Evolutionary conservation across 164 flowering plant genomes (phyloP), one percentile per base, ranked within the genome.

Genomic region (Litsea cubeba): DNA sequence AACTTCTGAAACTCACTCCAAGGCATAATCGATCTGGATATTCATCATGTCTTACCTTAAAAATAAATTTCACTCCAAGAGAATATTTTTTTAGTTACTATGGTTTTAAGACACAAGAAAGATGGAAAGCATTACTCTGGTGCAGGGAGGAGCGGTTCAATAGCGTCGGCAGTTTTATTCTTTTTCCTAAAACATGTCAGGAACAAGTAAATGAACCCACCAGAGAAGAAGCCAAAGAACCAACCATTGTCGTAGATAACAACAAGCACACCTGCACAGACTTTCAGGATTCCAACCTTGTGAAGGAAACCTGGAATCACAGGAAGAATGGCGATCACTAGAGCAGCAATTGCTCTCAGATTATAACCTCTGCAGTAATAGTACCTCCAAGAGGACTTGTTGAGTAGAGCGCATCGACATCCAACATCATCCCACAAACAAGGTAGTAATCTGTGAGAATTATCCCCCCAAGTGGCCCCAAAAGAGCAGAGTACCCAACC

Each of bases 401-500:
- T 0, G 89, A 74, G 75, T 95, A 95, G 76, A 95, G 74, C 18
- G 88, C 91, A 50, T 74, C 74, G 1, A 91, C n/a, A n/a, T 85
- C 82, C 60, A 95, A 68, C 4, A 83, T 80, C 28, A 76, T 85
- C 0, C 77, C 58, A n/a, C 77, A 85, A 10, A 95, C 30, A 3
- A 92, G 77, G 66, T 92, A 92, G 78, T 95, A 95, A 81, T 95
- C 98, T 0, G 82, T 86, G 0, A 92, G 80, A 57, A 91, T 68
- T 24, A 95, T 87, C 11, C 93, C 97, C 1, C 94, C 97, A 51
- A 95, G 90, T 12, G 98, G 98, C 25, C 97, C 98, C 76, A 92
- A 46, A 58, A 95, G 65, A 0, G 98, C 97, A 20, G 98, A 88
- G 81, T 92, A 92, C 5, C 98, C 95, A 5, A 95, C 87, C 2